A percentile compares a stretch with the other conserved stretches of the same genome.
Conservation (phyloP, 129 eudicot genomes). For the Flaveria ramosissima region DNA sequence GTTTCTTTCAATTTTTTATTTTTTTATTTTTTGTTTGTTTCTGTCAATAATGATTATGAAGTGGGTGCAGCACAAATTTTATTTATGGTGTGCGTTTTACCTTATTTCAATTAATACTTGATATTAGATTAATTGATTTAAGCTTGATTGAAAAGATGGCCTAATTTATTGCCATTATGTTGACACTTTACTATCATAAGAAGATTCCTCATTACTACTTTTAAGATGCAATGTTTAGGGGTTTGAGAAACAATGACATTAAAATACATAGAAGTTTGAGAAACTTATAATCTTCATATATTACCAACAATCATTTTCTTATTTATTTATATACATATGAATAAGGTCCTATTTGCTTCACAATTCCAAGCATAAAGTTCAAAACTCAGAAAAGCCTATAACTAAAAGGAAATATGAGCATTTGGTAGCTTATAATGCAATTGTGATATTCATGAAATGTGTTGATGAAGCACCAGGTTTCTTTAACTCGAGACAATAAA, state of each 20-base stretch:
- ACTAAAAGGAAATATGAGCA: neutral
- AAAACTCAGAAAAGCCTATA: too few species aligned
- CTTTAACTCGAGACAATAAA: constrained; percentile 17
- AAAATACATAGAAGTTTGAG: neutral
- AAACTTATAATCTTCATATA: neutral
- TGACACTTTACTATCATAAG: constrained; percentile 31
- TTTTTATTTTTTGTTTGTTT: too few species aligned
- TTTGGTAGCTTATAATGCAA: neutral
- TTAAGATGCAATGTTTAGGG: constrained; percentile 10
- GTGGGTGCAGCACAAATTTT: neutral
- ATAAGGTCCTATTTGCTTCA: too few species aligned
- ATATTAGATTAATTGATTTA: neutral
- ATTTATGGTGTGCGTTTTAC: constrained; percentile 6
- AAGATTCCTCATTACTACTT: constrained; percentile 29
- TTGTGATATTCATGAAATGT: neutral
- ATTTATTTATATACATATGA: neutral
- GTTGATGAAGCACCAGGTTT: constrained; percentile 28
- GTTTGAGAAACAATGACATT: constrained; percentile 16
- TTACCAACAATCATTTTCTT: neutral
- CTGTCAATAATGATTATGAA: neutral
- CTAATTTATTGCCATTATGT: constrained; percentile 23
- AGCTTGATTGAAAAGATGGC: constrained; percentile 7
- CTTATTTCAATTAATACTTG: constrained; percentile 1
- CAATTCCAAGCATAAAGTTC: neutral
- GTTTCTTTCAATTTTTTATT: too few species aligned